These are phyloP conservation scores for Scheffersomyces ergatensis DNA, from an alignment of 805 yeast genomes.

Conservation along the genomic window DNA sequence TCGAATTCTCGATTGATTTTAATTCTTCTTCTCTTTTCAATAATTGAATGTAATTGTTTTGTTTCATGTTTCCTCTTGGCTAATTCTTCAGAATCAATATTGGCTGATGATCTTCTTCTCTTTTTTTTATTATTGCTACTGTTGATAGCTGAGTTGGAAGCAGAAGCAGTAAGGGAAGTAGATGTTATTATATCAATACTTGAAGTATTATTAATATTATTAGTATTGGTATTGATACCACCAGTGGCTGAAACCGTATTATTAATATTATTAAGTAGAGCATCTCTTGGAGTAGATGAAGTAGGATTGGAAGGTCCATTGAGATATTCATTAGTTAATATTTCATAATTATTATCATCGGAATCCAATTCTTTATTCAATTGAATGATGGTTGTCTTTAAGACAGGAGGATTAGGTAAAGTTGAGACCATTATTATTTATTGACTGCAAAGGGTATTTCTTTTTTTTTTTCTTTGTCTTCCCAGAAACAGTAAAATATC, in stretches of 20 bases:
- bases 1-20: slow-evolving; percentile 83
- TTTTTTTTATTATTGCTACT: slow-evolving; percentile 24
- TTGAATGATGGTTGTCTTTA: slow-evolving; percentile 44
- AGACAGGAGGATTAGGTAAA: slow-evolving; percentile 39
- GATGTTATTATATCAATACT: slow-evolving; percentile 1
- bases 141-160: neutral
- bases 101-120: slow-evolving; percentile 37
- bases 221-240: slow-evolving; percentile 3
- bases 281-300: neutral
- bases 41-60: slow-evolving; percentile 62
- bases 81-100: slow-evolving; percentile 38
- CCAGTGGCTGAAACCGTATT: neutral
- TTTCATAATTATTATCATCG: slow-evolving; percentile 41
- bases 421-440: slow-evolving; percentile 1
- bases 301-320: slow-evolving; percentile 2
- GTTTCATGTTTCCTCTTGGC: slow-evolving; percentile 42
- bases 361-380: slow-evolving; percentile 41
- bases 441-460: neutral
- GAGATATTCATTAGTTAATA: slow-evolving; percentile 37
- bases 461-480: too few relatives aligned
- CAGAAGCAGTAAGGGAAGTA: neutral
- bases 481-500: too few relatives aligned
- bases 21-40: slow-evolving; percentile 74
- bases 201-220: slow-evolving; percentile 3
- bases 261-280: too few relatives aligned